These are phyloP conservation scores for Penicillium sp. DNA, from an alignment of 2,329 filamentous ascomycete species.

Conservation along the genomic window DNA sequence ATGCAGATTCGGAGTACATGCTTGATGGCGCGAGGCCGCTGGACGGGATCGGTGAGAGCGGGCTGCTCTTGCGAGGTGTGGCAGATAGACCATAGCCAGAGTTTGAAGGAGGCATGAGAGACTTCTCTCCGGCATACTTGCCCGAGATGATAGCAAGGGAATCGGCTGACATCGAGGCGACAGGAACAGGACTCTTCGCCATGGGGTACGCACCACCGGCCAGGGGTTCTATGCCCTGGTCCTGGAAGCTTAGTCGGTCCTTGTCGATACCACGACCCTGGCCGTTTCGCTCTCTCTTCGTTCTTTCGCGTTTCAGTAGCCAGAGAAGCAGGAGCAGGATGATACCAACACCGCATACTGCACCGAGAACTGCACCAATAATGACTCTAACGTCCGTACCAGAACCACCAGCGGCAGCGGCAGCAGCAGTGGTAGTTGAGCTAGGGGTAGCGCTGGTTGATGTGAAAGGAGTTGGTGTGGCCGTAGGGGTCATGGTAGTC, in stretches of 20 bases:
- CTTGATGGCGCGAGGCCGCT: slow-evolving; percentile 33
- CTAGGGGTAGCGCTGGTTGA: slow-evolving; percentile 41
- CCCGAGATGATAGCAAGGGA: slow-evolving; percentile 51
- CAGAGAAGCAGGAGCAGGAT: slow-evolving; percentile 76
- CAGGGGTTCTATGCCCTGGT: slow-evolving; percentile 53
- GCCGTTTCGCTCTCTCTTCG: slow-evolving; percentile 55
- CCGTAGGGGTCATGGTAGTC: slow-evolving; percentile 38
- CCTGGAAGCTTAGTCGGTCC: slow-evolving; percentile 58
- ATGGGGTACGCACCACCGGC: slow-evolving; percentile 52
- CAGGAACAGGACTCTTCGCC: slow-evolving; percentile 49
- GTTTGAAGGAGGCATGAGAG: slow-evolving; percentile 32
- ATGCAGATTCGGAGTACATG: slow-evolving; percentile 29
- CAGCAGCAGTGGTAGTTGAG: slow-evolving; percentile 45
- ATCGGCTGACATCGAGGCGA: slow-evolving; percentile 44
- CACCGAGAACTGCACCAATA: slow-evolving; percentile 80
- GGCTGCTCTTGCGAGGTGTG: slow-evolving; percentile 32
- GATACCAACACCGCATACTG: slow-evolving; percentile 74
- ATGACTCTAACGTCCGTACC: slow-evolving; percentile 59
- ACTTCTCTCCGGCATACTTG: slow-evolving; percentile 41
- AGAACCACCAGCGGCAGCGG: slow-evolving; percentile 37
- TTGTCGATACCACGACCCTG: slow-evolving; percentile 60
- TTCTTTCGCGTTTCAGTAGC: slow-evolving; percentile 59
- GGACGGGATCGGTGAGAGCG: slow-evolving; percentile 40
- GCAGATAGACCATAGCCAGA: slow-evolving; percentile 30
- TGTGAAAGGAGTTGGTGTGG: slow-evolving; percentile 40